Percentiles rank a stretch among this genome's conserved stretches.
These are phyloP conservation scores for Amanita exitialis DNA, from an alignment of 768 basidiomycete species.

Conservation along the genomic window DNA sequence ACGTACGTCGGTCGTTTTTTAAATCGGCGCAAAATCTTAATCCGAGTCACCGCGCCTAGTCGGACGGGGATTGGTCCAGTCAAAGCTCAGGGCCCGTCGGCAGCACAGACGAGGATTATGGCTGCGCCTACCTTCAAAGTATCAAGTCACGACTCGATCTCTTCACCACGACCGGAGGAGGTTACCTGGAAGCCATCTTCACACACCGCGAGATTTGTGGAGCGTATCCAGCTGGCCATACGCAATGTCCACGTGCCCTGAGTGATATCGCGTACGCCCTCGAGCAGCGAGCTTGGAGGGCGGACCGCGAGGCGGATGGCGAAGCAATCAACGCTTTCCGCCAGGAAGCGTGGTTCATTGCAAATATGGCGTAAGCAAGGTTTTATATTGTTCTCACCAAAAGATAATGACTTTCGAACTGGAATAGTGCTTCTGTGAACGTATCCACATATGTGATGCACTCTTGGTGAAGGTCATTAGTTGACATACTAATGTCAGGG, in stretches of 20 bases:
- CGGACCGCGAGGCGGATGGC: conserved; percentile 58
- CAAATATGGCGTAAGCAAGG: conserved; percentile 24
- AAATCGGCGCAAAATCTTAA: neutral
- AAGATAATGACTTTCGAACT: neutral
- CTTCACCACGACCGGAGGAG: conserved; percentile 55
- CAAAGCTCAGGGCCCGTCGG: conserved; percentile 30
- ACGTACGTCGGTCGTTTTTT: neutral
- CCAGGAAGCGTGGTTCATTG: conserved; percentile 59
- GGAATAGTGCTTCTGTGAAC: neutral
- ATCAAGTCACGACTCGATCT: conserved; percentile 47
- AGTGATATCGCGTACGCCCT: conserved; percentile 55
- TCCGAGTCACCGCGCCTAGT: conserved; percentile 16
- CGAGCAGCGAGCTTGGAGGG: conserved; percentile 57
- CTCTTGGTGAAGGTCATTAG: neutral
- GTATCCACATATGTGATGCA: neutral
- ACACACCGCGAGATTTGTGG: conserved; percentile 63
- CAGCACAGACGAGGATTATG: conserved; percentile 27
- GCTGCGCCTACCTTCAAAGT: conserved; percentile 54
- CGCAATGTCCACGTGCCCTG: conserved; percentile 52
- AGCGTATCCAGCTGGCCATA: conserved; percentile 54
- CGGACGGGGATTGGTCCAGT: conserved; percentile 35
- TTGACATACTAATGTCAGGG: neutral
- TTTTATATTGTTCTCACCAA: neutral
- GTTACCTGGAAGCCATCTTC: conserved; percentile 71
- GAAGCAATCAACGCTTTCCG: conserved; percentile 64